Conservation (phyloP, 805 yeast genomes). For the Candida adriatica region DNA sequence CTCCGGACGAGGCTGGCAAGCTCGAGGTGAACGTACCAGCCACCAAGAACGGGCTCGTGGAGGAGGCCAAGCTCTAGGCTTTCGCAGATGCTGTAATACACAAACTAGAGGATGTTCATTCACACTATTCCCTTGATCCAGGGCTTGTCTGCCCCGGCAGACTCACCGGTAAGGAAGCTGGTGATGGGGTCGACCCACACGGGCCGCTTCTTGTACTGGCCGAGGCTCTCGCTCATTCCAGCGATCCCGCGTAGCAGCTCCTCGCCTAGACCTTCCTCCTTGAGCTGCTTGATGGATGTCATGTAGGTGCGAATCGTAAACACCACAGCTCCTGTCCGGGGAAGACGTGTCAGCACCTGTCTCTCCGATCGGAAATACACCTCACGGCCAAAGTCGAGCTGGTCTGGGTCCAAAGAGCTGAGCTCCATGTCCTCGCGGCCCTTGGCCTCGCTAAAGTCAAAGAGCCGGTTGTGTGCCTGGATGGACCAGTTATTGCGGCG, state of each 20-base stretch:
- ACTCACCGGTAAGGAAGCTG: constrained; percentile 30
- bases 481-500: constrained; percentile 66
- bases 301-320: constrained; percentile 53
- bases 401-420: constrained; percentile 27
- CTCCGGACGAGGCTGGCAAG: constrained; percentile 29
- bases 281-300: constrained; percentile 41
- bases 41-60: constrained; percentile 45
- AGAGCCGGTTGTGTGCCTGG: constrained; percentile 49
- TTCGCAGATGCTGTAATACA: too few relatives aligned
- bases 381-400: constrained; percentile 30
- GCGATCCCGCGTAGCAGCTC: constrained; percentile 56
- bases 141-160: not conserved
- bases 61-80: constrained; percentile 10
- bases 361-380: constrained; percentile 56
- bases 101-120: too few relatives aligned
- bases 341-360: constrained; percentile 50
- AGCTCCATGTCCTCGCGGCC: constrained; percentile 25
- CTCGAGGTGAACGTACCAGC: constrained; percentile 51
- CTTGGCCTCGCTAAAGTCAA: constrained; percentile 39
- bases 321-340: constrained; percentile 36
- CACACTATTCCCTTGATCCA: not conserved
- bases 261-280: constrained; percentile 39
- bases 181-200: constrained; percentile 68
- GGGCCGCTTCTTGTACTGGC: constrained; percentile 53
- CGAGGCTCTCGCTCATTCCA: constrained; percentile 52